Base-by-base conservation (phyloP, 2,329 filamentous ascomycete genomes). In the Trichoderma sp. region DNA sequence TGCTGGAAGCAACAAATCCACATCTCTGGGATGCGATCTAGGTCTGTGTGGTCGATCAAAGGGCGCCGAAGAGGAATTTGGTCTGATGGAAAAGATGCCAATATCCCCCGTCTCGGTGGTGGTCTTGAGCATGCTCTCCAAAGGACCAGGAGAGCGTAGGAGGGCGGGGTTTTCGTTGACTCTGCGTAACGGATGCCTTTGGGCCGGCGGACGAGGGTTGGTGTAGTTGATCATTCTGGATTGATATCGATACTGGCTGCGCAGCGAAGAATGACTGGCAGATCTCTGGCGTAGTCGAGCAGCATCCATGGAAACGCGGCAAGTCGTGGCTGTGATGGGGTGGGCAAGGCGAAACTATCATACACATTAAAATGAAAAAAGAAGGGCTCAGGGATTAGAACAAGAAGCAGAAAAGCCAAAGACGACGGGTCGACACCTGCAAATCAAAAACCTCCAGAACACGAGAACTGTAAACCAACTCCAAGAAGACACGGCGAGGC, bases 61-160 rank as follows among this genome's bases (percentile, higher is more conserved):
- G 8, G 76, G 73, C 13, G 76, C 76, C 6, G 69, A 68, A 14
- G 80, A 78, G 11, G 70, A 37, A 46, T 71, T 64, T 4, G 74
- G 72, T 43, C 73, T 82, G 72, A 88, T 86, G 63, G 85, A 87
- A 75, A 89, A 89, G 60, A 86, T 78, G 5, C 87, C 87, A 72
- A 89, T 87, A 72, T 90, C 87, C n/a, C 88, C 87, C 10, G 87
- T 89, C 74, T 90, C 88, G 0, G 87, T 90, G 1, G 86, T 89
- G 4, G 85, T 90, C 78, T 86, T 90, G 69, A 90, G 80, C 88
- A 90, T 89, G 75, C 86, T 85, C 72, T 88, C 84, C n/a, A 89
- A 78, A 2, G 85, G 85, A 5, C 84, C 86, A 0, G 86, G 85
- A 1, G 81, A 85, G 56, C 78, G 80, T 16, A 84, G 79, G 61